Evolutionary conservation across 306 rosid species (phyloP).

Genomic region (Inga oerstediana): DNA sequence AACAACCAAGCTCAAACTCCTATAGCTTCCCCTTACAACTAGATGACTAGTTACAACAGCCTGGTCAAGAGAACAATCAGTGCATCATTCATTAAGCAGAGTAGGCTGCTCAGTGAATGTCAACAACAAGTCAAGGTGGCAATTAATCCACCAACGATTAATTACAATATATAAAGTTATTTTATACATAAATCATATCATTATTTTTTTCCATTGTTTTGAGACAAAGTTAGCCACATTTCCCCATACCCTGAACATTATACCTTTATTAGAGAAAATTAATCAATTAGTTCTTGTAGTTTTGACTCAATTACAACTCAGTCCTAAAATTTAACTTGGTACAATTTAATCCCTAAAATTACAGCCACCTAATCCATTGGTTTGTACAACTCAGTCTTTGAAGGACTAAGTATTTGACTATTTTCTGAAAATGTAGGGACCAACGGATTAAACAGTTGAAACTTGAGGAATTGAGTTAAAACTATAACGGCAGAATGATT

Average conservation of each 20-base stretch:
- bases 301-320: neutral
- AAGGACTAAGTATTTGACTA: neutral
- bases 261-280: conserved; percentile 2
- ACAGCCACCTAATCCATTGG: neutral
- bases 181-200: neutral
- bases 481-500: neutral
- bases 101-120: conserved; percentile 21
- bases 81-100: conserved; percentile 17
- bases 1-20: conserved; percentile 91
- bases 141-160: conserved; percentile 3
- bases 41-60: conserved; percentile 95
- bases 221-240: neutral
- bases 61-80: conserved; percentile 49
- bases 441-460: neutral
- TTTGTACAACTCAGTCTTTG: neutral
- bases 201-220: neutral
- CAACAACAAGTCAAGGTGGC: conserved; percentile 20
- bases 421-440: neutral
- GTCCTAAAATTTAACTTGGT: neutral
- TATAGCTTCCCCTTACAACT: conserved; percentile 97
- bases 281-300: neutral
- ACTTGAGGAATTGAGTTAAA: neutral
- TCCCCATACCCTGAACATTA: neutral
- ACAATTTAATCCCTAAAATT: neutral
- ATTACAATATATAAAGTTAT: neutral